Evolutionary conservation across 768 basidiomycete genomes (phyloP).

Genomic region (Rhodotorula graminis): DNA sequence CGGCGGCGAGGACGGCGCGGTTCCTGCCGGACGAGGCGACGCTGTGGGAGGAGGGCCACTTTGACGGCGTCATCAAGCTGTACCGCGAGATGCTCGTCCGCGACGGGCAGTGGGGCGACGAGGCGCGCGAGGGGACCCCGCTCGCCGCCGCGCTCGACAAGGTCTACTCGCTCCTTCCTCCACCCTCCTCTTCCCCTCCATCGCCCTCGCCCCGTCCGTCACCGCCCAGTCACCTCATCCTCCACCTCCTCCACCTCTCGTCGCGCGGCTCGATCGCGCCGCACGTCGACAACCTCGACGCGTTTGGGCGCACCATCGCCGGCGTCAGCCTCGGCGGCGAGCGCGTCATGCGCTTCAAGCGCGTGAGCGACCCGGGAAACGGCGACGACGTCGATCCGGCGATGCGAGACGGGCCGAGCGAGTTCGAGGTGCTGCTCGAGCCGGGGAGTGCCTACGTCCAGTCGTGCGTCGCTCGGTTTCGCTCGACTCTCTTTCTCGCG

Average conservation of each 20-base stretch:
- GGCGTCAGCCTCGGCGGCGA: constrained; percentile 48
- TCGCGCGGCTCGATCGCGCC: constrained; percentile 47
- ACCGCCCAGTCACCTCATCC: constrained; percentile 28
- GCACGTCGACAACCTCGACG: constrained; percentile 51
- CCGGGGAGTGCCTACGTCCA: constrained; percentile 49
- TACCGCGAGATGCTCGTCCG: constrained; percentile 39
- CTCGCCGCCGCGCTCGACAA: constrained; percentile 12
- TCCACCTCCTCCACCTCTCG: constrained; percentile 50
- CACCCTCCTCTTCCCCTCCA: neutral
- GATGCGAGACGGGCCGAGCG: constrained; percentile 6
- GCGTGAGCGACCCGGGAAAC: constrained; percentile 31
- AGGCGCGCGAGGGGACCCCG: neutral
- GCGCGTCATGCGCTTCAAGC: constrained; percentile 45
- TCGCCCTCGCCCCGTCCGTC: neutral
- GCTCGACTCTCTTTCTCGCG: neutral
- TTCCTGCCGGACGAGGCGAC: constrained; percentile 37
- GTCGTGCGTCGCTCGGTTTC: constrained; percentile 42
- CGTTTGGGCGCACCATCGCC: constrained; percentile 48
- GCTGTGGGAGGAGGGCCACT: constrained; percentile 36
- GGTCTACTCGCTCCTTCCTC: constrained; percentile 30
- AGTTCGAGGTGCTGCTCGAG: constrained; percentile 46
- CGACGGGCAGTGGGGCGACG: constrained; percentile 5
- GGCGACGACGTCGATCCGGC: neutral
- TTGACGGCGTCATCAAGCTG: constrained; percentile 37
- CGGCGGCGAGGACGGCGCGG: too few relatives aligned